Percentiles rank a stretch among this genome's conserved stretches.
phyloP scores from a whole-genome alignment of 305 asterid species.

The Fraxinus nigra region DNA sequence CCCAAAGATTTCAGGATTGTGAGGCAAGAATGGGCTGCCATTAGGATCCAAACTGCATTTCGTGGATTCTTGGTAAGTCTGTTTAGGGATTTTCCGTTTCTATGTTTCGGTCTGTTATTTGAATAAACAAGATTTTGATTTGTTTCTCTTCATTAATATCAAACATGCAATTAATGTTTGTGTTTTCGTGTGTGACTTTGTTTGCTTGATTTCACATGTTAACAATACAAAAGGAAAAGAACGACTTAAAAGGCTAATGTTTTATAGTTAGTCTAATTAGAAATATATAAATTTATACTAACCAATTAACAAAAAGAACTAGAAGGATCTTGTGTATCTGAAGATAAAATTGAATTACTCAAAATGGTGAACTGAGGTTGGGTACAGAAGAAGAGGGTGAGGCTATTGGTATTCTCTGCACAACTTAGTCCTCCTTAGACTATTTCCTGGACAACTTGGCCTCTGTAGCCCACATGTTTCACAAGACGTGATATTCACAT shows the following conservation, averaged over 20 bases:
- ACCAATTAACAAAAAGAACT: neutral
- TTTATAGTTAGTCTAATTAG: neutral
- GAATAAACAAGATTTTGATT: neutral
- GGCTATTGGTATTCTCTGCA: neutral
- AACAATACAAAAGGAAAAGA: neutral
- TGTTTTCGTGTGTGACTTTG: neutral
- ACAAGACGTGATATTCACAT: neutral
- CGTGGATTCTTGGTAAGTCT: conserved; percentile 76
- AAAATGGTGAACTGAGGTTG: neutral
- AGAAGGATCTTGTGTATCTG: neutral
- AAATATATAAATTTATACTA: neutral
- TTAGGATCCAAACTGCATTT: conserved; percentile 85
- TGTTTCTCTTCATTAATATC: neutral
- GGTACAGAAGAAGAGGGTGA: neutral
- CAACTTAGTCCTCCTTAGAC: neutral
- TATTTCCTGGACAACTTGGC: neutral
- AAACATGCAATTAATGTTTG: neutral
- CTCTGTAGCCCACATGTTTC: neutral
- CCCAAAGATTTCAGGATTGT: conserved; percentile 83
- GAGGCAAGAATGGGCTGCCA: conserved; percentile 91
- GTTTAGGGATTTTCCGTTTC: neutral
- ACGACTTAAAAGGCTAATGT: neutral
- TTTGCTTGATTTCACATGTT: neutral
- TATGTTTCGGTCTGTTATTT: neutral
- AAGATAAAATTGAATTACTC: neutral